Percentiles rank a stretch among this genome's conserved stretches.
Evolutionary conservation across 148 eudicot species (phyloP).

Genomic region (Nepenthes mirabilis): DNA sequence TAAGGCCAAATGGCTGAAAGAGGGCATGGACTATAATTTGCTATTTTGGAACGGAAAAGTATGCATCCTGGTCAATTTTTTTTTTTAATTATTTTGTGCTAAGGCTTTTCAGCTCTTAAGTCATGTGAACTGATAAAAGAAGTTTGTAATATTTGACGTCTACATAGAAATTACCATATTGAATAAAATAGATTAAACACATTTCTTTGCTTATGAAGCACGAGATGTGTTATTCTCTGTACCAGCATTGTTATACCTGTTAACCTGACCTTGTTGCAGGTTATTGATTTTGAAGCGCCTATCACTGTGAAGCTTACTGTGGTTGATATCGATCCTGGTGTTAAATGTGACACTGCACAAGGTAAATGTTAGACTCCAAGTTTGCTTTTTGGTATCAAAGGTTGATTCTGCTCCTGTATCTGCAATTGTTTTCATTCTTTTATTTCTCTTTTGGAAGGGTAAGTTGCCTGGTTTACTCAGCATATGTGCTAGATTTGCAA

Average conservation of each 20-base stretch:
- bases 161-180: too few relatives aligned
- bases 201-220: too few relatives aligned
- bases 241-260: neutral
- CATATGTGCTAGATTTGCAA: too few relatives aligned
- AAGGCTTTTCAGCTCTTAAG: neutral
- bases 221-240: too few relatives aligned
- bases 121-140: too few relatives aligned
- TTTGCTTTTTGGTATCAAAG: too few relatives aligned
- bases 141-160: too few relatives aligned
- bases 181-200: too few relatives aligned
- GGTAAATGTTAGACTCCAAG: conserved; percentile 20
- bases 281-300: conserved; percentile 82
- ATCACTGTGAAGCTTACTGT: conserved; percentile 59
- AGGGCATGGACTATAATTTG: conserved; percentile 44
- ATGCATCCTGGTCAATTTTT: neutral
- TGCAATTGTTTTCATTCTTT: too few relatives aligned
- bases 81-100: neutral
- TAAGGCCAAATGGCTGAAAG: conserved; percentile 35
- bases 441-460: too few relatives aligned
- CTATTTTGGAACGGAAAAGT: conserved; percentile 38
- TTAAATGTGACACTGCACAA: conserved; percentile 81
- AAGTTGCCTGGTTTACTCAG: too few relatives aligned
- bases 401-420: too few relatives aligned
- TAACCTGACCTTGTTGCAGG: conserved; percentile 18
- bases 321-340: conserved; percentile 73